Evolutionary conservation across 768 basidiomycete species (phyloP), one percentile per base, ranked within the genome.

Genomic region (Kwoniella heveanensis): DNA sequence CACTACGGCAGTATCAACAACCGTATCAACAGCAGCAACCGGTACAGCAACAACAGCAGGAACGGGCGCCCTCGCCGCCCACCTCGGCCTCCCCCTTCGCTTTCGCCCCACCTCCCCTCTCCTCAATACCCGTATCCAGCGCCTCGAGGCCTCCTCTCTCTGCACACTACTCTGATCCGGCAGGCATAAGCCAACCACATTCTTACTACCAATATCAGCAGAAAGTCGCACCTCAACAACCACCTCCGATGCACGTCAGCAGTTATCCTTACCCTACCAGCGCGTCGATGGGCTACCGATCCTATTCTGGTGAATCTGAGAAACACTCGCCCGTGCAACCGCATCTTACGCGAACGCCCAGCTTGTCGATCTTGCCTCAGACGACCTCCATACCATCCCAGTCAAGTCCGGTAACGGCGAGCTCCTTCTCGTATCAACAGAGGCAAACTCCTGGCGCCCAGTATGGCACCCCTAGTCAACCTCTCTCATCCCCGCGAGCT

Each of bases 91-190:
- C 74, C 7, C 74, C 74, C 13, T 76, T 76, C 49, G 74, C 74
- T 7, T 76, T 76, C 58, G 74, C 74, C 21, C 74, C 74, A 1
- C 74, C 74, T 24, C 74, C 74, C 8, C 68, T 76, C 19, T 70
- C 71, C 5, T 62, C 63, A 17, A 52, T 57, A 6, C 62, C 56
- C 27, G 59, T 32, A 3, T 46, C 66, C 17, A 60, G 64, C 15
- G 60, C 70, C 17, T 73, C 69, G 1, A 65, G 67, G 47, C 66
- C 69, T 1, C 26, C 24, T 21, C 52, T 66, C 12, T 39, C 69
- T 15, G 27, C 60, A 15, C 69, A 69, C 57, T 62, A 67, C 29
- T 67, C 71, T 39, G 67, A 72, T 53, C 62, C 68, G 15, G 39
- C 64, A 21, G 58, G 49, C 12, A 44, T 67, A 32, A 46, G 36